These are phyloP conservation scores for Aspergillus clavatus DNA, from an alignment of 2,329 filamentous ascomycete genomes.

Conservation along the genomic window DNA sequence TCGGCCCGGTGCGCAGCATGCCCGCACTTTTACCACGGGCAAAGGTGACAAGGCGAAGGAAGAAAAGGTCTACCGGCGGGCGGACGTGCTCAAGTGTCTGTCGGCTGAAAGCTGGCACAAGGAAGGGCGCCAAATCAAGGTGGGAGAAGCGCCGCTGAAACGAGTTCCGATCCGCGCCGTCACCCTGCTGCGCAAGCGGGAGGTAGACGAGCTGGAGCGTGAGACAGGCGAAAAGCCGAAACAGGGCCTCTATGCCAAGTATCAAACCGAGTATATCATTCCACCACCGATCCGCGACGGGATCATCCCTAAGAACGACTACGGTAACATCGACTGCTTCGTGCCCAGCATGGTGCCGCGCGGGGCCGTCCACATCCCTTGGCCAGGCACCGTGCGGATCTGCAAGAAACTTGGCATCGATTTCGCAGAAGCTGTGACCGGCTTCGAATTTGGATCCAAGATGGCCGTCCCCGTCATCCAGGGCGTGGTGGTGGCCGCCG, in stretches of 20 bases:
- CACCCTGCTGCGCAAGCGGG: slow-evolving; percentile 77
- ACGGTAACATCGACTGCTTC: slow-evolving; percentile 95
- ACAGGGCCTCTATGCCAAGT: slow-evolving; percentile 76
- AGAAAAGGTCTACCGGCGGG: slow-evolving; percentile 74
- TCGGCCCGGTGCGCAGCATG: slow-evolving; percentile 60
- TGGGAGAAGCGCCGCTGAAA: slow-evolving; percentile 73
- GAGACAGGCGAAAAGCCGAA: slow-evolving; percentile 75
- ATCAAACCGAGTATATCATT: slow-evolving; percentile 95
- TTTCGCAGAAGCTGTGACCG: slow-evolving; percentile 89
- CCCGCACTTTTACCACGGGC: slow-evolving; percentile 68
- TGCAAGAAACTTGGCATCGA: slow-evolving; percentile 82
- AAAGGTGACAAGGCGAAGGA: slow-evolving; percentile 69
- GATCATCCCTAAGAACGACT: slow-evolving; percentile 86
- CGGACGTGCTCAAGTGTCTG: slow-evolving; percentile 79
- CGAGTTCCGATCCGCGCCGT: slow-evolving; percentile 85
- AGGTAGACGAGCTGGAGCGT: slow-evolving; percentile 79
- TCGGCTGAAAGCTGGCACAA: slow-evolving; percentile 97
- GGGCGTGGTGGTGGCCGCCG: slow-evolving; percentile 81
- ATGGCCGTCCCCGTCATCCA: slow-evolving; percentile 90
- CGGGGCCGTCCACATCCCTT: slow-evolving; percentile 79
- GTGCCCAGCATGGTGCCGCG: slow-evolving; percentile 85
- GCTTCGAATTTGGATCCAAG: slow-evolving; percentile 92
- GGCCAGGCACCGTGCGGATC: slow-evolving; percentile 68
- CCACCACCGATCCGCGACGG: slow-evolving; percentile 80
- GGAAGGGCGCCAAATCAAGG: slow-evolving; percentile 72